Percentiles rank a stretch among this genome's conserved stretches.
phyloP scores from a whole-genome alignment of 164 flowering plant species.

The Akebia trifoliata region DNA sequence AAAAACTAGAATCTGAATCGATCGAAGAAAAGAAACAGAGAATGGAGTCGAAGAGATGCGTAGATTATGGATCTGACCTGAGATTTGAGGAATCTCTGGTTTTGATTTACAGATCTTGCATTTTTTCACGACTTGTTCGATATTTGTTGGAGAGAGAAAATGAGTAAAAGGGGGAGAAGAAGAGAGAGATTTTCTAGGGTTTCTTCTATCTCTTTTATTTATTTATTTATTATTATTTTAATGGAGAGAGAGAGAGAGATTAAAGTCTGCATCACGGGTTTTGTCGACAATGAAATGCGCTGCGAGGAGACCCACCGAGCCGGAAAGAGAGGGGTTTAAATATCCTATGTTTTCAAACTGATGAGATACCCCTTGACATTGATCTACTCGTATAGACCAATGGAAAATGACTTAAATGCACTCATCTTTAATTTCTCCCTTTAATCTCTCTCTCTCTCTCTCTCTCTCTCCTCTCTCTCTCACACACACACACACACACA shows the following conservation, averaged over 20 bases:
- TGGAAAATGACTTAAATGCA: no score
- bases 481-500: no score
- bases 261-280: slow-evolving; percentile 1
- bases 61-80: neutral
- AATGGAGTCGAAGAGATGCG: neutral
- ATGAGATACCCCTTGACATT: no score
- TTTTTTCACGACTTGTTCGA: no score
- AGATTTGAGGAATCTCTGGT: neutral
- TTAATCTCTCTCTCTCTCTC: no score
- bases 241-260: neutral
- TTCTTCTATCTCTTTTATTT: neutral
- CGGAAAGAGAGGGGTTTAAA: no score
- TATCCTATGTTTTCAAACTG: no score
- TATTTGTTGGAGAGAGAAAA: no score
- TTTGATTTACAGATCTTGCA: slow-evolving; percentile 1
- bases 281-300: neutral
- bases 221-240: no score
- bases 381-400: no score
- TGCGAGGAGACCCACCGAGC: slow-evolving; percentile 11
- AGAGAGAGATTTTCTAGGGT: slow-evolving; percentile 8
- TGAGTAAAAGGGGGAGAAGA: neutral
- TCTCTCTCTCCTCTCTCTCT: no score
- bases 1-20: neutral
- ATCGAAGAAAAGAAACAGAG: neutral
- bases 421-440: no score